A percentile compares a stretch with the other conserved stretches of the same genome.
phyloP scores from a whole-genome alignment of 345 rosid genomes.

The Aquilaria yunnanensis region DNA sequence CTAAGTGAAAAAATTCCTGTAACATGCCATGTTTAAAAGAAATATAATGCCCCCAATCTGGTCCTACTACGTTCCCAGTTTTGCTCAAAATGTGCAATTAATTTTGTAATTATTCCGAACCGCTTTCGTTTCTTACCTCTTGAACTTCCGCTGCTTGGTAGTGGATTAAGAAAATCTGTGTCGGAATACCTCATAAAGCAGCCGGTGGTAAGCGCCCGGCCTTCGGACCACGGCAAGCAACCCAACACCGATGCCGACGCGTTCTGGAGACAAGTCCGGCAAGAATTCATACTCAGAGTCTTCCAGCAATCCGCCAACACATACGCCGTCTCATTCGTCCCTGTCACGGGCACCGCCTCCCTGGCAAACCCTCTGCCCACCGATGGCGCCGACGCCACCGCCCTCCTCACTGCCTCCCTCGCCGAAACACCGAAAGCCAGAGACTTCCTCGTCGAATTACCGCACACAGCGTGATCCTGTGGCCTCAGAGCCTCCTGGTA shows the following conservation, averaged over 20 bases:
- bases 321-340: conserved; percentile 14
- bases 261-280: conserved; percentile 20
- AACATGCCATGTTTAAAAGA: too few relatives aligned
- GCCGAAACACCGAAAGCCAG: neutral
- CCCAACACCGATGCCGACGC: conserved; percentile 9
- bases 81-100: neutral
- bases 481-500: neutral
- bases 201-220: conserved; percentile 25
- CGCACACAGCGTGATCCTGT: neutral
- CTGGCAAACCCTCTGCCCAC: conserved; percentile 5
- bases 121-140: neutral
- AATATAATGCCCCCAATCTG: too few relatives aligned
- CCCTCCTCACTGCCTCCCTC: conserved; percentile 1
- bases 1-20: too few relatives aligned
- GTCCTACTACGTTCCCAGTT: neutral
- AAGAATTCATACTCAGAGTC: conserved; percentile 14
- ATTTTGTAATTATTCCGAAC: neutral
- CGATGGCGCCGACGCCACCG: neutral
- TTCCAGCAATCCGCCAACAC: conserved; percentile 33
- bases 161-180: conserved; percentile 4
- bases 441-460: neutral
- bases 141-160: conserved; percentile 3
- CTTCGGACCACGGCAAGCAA: conserved; percentile 22
- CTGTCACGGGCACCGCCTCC: conserved; percentile 1
- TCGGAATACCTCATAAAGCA: conserved; percentile 30